Conservation (phyloP, 495 filamentous ascomycete genomes). For the Extremus antarcticus region DNA sequence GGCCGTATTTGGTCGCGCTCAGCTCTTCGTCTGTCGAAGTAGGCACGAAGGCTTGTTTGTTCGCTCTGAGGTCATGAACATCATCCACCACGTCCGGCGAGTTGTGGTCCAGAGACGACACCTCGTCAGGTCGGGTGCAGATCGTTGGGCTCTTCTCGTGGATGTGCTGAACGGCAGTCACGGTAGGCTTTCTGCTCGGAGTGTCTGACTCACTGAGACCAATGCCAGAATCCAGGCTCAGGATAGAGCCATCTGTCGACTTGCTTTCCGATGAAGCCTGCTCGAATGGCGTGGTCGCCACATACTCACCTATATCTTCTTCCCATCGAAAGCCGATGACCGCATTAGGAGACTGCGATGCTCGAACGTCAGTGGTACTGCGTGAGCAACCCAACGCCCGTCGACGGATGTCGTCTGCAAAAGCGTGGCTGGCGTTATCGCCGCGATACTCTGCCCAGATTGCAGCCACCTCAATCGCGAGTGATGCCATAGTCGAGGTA, state of each 20-base stretch:
- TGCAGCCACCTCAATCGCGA: not conserved
- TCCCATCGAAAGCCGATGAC: not conserved
- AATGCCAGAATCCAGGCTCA: not conserved
- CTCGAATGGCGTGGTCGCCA: not conserved
- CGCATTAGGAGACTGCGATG: not conserved
- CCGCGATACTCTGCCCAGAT: not conserved
- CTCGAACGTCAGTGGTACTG: not conserved
- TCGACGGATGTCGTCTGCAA: not conserved
- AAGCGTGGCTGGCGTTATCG: not conserved
- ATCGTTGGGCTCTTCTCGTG: not conserved
- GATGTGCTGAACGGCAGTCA: too few species aligned
- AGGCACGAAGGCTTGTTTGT: too few species aligned
- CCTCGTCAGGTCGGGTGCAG: not conserved
- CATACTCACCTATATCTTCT: not conserved
- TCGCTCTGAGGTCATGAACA: too few species aligned
- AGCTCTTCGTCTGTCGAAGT: not conserved
- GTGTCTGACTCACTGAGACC: not conserved
- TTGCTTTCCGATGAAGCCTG: not conserved
- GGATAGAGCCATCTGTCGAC: not conserved
- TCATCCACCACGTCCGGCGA: too few species aligned
- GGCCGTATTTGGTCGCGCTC: not conserved
- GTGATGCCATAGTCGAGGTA: not conserved
- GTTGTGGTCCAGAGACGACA: too few species aligned
- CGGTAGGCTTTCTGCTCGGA: not conserved
- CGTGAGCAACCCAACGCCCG: not conserved